Conservation (phyloP, 352 stramenopile genomes). For the Poterioochromonas sp. region DNA sequence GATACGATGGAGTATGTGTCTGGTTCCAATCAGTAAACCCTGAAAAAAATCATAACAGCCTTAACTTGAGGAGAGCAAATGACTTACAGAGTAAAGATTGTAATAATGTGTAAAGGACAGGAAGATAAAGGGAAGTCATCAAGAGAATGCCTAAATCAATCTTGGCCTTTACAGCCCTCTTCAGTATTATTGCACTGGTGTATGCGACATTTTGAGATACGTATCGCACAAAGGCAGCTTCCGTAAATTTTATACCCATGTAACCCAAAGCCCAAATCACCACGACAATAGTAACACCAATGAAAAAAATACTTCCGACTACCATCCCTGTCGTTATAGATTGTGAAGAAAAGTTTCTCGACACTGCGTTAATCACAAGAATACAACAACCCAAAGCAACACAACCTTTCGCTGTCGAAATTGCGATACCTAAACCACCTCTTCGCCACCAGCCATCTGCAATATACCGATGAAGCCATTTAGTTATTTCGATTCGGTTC, state of each 20-base stretch:
- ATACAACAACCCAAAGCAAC: neutral
- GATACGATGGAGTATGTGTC: neutral
- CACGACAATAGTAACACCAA: neutral
- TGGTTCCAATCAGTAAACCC: constrained; percentile 23
- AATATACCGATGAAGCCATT: constrained; percentile 15
- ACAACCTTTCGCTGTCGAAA: neutral
- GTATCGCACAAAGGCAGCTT: neutral
- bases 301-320: neutral
- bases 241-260: neutral
- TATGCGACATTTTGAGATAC: constrained; percentile 23
- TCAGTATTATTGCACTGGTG: constrained; percentile 16
- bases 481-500: neutral
- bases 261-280: neutral
- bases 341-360: too few relatives aligned
- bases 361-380: neutral
- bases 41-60: neutral
- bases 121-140: neutral
- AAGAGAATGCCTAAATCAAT: constrained; percentile 7
- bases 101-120: neutral
- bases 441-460: constrained; percentile 2
- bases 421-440: constrained; percentile 14
- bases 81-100: constrained; percentile 7
- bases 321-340: neutral
- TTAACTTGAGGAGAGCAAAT: neutral
- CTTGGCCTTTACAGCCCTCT: constrained; percentile 16